Base-by-base conservation (phyloP, 257 asterid genomes). In the Mentha longifolia region DNA sequence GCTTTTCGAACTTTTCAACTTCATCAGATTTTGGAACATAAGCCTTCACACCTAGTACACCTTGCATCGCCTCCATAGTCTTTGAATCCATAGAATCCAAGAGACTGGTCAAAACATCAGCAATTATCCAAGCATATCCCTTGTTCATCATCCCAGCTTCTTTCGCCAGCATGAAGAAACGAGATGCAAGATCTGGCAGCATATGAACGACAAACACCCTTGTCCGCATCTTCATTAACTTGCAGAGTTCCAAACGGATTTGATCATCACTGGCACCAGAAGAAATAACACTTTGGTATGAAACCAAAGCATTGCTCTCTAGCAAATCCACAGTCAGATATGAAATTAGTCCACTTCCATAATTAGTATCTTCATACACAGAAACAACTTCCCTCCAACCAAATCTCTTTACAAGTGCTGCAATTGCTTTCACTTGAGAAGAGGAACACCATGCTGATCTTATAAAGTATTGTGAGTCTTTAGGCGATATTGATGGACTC, bases 31-130 rank as follows among this genome's bases (percentile, higher is more conserved):
- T 51, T 9, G 84, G 89, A 65, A 76, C 31, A n/a, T 79, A 74
- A 42, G 86, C 82, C 74, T 72, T 84, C 76, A 86, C 58, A 12
- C 91, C 91, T 0, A 86, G 17, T 7, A 84, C 87, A 45, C 91
- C 91, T 73, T 84, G 87, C 89, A 86, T 81, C 6, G 91, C 81
- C 16, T 86, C 88, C 15, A 84, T 73, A 7, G 76, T 78, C 5
- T 47, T 51, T 9, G 72, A 25, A 72, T 79, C 80, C 10, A 71
- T 46, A 67, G 69, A 58, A 67, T 74, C 80, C 71, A 83, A 73
- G 19, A 73, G 49, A 75, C 81, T 79, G 1, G 88, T 79, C 4
- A 83, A n/a, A 30, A 55, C 77, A 75, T 83, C 88, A 20, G 88
- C 72, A 64, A 82, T 76, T 8, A 86, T 73, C 91, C 91, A 86